phyloP scores from a whole-genome alignment of 2,329 filamentous ascomycete species.

The Aureobasidium sp. region DNA sequence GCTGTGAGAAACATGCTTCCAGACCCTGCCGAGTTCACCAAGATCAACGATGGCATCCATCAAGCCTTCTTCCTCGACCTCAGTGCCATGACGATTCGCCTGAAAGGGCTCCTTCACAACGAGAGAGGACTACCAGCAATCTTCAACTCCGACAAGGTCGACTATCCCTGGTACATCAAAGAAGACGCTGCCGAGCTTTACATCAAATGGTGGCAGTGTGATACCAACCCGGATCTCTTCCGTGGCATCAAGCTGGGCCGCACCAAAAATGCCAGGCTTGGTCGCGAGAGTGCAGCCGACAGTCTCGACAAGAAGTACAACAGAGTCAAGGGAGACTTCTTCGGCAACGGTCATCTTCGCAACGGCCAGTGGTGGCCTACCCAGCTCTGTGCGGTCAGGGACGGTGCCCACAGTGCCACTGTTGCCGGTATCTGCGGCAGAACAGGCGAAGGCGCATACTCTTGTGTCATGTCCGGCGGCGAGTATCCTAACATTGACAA shows the following conservation, averaged over 20 bases:
- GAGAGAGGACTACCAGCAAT: conserved; percentile 32
- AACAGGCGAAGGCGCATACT: conserved; percentile 44
- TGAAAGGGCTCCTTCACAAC: conserved; percentile 28
- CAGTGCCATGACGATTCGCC: conserved; percentile 24
- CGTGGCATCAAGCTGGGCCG: conserved; percentile 32
- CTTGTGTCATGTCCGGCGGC: conserved; percentile 44
- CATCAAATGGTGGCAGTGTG: conserved; percentile 33
- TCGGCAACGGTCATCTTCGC: conserved; percentile 33
- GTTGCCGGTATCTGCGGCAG: conserved; percentile 42
- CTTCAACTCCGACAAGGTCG: conserved; percentile 24
- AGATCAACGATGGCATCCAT: conserved; percentile 31
- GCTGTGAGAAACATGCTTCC: background rate
- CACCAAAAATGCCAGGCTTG: conserved; percentile 10
- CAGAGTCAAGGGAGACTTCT: conserved; percentile 23
- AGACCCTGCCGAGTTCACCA: conserved; percentile 18
- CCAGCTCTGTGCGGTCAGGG: conserved; percentile 42
- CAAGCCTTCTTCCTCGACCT: conserved; percentile 31
- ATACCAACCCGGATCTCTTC: conserved; percentile 38
- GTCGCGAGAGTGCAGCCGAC: conserved; percentile 13
- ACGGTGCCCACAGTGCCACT: conserved; percentile 44
- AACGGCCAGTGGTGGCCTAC: conserved; percentile 48
- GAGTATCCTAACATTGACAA: conserved; percentile 42
- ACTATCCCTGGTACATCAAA: conserved; percentile 39
- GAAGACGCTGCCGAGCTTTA: conserved; percentile 40
- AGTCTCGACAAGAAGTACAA: conserved; percentile 20